phyloP scores from a whole-genome alignment of 139 green algal genomes.

The Chlamydomonas applanata region DNA sequence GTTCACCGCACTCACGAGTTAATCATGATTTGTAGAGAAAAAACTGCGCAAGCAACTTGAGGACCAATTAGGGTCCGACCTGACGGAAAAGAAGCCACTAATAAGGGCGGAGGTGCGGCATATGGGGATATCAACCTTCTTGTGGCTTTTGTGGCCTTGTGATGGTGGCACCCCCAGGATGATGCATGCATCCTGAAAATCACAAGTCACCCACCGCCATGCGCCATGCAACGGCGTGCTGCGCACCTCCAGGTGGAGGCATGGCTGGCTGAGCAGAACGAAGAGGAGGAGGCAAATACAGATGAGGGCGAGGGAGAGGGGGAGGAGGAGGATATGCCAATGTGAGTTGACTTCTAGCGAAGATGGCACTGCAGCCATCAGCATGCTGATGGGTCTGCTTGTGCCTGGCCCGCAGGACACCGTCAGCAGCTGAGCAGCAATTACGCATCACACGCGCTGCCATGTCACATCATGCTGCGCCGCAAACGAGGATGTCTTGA shows the following conservation, averaged over 20 bases:
- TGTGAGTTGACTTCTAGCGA: no score
- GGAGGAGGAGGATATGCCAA: constrained; percentile 8
- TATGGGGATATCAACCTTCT: not conserved
- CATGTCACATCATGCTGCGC: no score
- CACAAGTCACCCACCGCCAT: not conserved
- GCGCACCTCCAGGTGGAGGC: constrained; percentile 25
- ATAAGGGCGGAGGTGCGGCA: constrained; percentile 26
- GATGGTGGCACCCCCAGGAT: not conserved
- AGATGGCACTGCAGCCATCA: no score
- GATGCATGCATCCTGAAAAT: not conserved
- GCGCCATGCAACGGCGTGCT: not conserved
- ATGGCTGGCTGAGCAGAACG: constrained; percentile 24
- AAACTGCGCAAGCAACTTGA: constrained; percentile 70
- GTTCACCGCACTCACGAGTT: not conserved
- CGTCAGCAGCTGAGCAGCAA: not conserved
- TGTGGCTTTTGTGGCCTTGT: not conserved
- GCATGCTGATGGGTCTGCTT: not conserved
- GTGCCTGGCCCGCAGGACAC: not conserved
- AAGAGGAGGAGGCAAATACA: constrained; percentile 24
- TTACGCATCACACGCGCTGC: not conserved
- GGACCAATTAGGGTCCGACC: constrained; percentile 49
- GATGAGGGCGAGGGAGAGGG: constrained; percentile 19
- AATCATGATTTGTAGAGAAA: constrained; percentile 39
- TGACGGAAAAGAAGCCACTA: constrained; percentile 56
- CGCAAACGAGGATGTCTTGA: not conserved